Base-by-base conservation (phyloP, 352 stramenopile species). In the Phytophthora aleatoria region DNA sequence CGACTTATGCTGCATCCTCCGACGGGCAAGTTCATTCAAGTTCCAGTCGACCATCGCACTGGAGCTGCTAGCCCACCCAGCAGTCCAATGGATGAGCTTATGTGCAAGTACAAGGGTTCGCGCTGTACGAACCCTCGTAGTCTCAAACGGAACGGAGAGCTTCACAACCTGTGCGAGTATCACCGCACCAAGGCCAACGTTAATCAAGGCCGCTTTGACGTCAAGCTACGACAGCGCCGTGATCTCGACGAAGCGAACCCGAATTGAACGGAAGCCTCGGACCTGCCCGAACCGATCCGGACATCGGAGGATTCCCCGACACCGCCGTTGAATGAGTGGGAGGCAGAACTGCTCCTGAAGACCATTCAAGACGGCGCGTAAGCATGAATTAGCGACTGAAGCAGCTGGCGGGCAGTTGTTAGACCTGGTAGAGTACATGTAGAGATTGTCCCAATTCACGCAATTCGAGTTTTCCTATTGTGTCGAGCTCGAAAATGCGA, bases 141-240 rank as follows among this genome's bases (percentile, higher is more conserved):
- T 49, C 28, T 59, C 2, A 73, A 69, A 36, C 44, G 44, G 2
- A 74, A 61, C 24, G 64, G 64, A 36, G 50, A 83, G 15, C 66
- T 78, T 20, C 77, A 87, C 55, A 78, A 77, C 15, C 61, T 86
- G 44, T 87, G 78, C 57, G 57, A 83, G n/a, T 55, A 74, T 42
- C 81, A 90, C 58, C 76, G 80, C 27, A 58, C 69, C 20, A 73
- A 80, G 39, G 76, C 79, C 27, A 90, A 89, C 42, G 53, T 56
- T 20, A 85, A 86, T 69, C 80, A 90, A 74, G 74, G 76, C 15
- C 67, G 72, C 15, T 74, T 82, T n/a, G 70, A 90, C 49, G 53
- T 50, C 35, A 71, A 56, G 41, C 48, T 52, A 35, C 28, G 59
- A 20, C 59, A 73, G 30, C 52, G 60, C 20, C 64, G 59, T 12